A percentile compares a stretch with the other conserved stretches of the same genome.
Conservation (phyloP, 106 monocot species). For the Acorus gramineus region DNA sequence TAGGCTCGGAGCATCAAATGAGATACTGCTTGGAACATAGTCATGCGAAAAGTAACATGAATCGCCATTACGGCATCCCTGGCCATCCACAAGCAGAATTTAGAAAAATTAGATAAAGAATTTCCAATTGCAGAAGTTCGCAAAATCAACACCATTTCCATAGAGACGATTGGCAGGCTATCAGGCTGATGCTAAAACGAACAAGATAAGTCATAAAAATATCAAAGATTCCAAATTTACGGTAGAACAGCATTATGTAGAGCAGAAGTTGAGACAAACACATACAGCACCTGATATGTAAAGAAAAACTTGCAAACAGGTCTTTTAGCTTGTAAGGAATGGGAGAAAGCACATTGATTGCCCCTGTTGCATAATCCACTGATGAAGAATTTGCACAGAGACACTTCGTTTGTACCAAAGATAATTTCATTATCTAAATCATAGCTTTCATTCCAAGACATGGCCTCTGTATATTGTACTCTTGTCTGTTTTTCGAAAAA, state of each 20-base stretch:
- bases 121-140: too few species aligned
- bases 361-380: slow-evolving; percentile 54
- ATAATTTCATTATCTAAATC: slow-evolving; percentile 1
- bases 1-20: not conserved
- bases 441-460: slow-evolving; percentile 1
- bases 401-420: slow-evolving; percentile 1
- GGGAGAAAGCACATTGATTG: slow-evolving; percentile 49
- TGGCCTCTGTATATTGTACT: slow-evolving; percentile 12
- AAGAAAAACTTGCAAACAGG: slow-evolving; percentile 66
- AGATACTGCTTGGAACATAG: slow-evolving; percentile 4
- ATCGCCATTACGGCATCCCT: slow-evolving; percentile 72
- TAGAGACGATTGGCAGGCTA: too few species aligned
- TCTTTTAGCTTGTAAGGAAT: slow-evolving; percentile 40
- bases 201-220: not conserved
- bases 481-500: slow-evolving; percentile 10
- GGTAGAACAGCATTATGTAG: not conserved
- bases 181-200: too few species aligned
- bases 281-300: slow-evolving; percentile 62
- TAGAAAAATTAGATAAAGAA: not conserved
- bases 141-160: too few species aligned
- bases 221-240: not conserved
- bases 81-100: slow-evolving; percentile 2
- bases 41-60: slow-evolving; percentile 61
- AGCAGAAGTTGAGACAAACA: not conserved
- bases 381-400: slow-evolving; percentile 42